Conservation (phyloP, 1,284 basidiomycete species). For the Sanghuangporus baumii region DNA sequence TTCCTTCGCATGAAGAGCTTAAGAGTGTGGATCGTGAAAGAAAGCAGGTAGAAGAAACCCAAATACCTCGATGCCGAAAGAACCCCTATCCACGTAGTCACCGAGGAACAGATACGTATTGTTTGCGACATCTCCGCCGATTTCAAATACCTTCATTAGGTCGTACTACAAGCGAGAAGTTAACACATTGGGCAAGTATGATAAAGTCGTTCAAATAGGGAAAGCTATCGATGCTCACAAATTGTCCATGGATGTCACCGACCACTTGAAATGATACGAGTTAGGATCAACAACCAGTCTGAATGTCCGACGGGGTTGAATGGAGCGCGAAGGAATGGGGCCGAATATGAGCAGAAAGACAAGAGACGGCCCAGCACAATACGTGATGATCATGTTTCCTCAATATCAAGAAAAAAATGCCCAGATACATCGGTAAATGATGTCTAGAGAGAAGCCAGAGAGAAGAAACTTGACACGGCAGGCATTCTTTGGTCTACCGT, state of each 20-base stretch:
- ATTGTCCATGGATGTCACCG: slow-evolving; percentile 98
- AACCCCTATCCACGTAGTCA: slow-evolving; percentile 97
- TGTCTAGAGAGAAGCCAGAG: too few species aligned
- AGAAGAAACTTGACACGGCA: too few species aligned
- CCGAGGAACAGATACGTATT: slow-evolving; percentile 95
- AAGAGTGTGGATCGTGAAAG: background rate
- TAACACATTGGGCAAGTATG: slow-evolving; percentile 6
- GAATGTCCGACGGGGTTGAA: background rate
- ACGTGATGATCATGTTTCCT: too few species aligned
- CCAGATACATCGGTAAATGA: too few species aligned
- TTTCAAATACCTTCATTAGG: slow-evolving; percentile 97
- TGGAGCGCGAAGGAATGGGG: too few species aligned
- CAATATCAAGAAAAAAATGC: too few species aligned
- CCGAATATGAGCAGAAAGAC: too few species aligned
- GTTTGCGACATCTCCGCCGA: slow-evolving; percentile 85
- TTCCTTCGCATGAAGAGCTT: background rate
- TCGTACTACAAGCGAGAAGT: slow-evolving; percentile 68
- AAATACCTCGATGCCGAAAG: slow-evolving; percentile 89
- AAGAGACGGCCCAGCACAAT: too few species aligned
- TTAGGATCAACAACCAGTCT: background rate
- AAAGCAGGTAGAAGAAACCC: slow-evolving; percentile 14
- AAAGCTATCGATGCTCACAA: slow-evolving; percentile 52
- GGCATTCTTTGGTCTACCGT: background rate
- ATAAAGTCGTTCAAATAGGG: background rate
- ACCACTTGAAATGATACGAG: slow-evolving; percentile 55